A percentile compares a stretch with the other conserved stretches of the same genome.
Evolutionary conservation across 306 rosid species (phyloP).

Genomic region (Dalbergia oliveri): DNA sequence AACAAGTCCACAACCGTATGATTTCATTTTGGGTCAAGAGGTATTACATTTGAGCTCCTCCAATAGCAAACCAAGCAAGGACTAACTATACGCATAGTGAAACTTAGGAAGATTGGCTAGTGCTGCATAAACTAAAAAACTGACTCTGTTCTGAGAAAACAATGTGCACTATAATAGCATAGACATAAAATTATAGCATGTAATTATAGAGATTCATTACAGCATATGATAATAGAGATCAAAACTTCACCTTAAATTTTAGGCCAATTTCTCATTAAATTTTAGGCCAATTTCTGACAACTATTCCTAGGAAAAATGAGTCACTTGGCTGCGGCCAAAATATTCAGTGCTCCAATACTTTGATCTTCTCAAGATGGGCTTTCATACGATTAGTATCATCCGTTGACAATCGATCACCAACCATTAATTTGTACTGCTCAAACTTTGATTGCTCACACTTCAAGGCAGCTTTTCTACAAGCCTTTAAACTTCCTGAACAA

Average conservation of each 20-base stretch:
- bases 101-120: neutral
- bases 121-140: conserved; percentile 13
- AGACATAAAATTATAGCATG: neutral
- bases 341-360: conserved; percentile 69
- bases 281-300: conserved; percentile 21
- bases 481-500: conserved; percentile 72
- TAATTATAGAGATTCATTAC: neutral
- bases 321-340: conserved; percentile 6
- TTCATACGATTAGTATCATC: conserved; percentile 69
- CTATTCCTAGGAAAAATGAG: conserved; percentile 12
- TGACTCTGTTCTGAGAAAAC: neutral
- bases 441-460: conserved; percentile 78
- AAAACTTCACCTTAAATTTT: neutral
- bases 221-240: neutral
- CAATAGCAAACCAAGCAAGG: too few relatives aligned
- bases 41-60: too few relatives aligned
- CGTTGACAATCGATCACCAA: conserved; percentile 60
- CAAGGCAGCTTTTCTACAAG: conserved; percentile 71
- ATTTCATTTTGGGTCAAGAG: too few relatives aligned
- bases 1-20: too few relatives aligned
- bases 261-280: neutral
- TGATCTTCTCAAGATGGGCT: conserved; percentile 64
- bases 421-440: conserved; percentile 72
- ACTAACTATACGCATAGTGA: neutral
- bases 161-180: neutral